Evolutionary conservation across 257 asterid genomes (phyloP).

Genomic region (Nicotiana undulata): DNA sequence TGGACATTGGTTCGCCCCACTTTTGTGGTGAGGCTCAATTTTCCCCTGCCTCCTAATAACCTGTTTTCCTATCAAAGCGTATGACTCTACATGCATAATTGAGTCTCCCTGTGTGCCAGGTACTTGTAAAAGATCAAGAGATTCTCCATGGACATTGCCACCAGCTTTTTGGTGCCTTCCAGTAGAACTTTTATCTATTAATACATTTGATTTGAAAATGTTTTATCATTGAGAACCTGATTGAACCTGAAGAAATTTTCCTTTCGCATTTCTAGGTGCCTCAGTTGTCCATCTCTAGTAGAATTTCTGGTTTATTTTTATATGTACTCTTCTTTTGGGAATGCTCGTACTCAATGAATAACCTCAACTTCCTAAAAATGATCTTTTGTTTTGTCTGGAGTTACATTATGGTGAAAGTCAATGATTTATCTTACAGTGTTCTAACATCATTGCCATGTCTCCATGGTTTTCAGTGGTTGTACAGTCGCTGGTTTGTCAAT

Average conservation of each 20-base stretch:
- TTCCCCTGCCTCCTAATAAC: not conserved
- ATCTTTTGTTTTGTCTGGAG: not conserved
- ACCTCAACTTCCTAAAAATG: not conserved
- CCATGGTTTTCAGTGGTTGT: constrained; percentile 70
- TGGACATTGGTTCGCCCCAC: not conserved
- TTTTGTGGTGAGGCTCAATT: not conserved
- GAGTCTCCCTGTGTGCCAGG: not conserved
- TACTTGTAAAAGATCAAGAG: not conserved
- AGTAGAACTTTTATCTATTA: not conserved
- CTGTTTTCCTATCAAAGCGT: not conserved
- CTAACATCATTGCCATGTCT: constrained; percentile 1
- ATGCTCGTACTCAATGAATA: not conserved
- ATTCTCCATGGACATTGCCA: too few species aligned
- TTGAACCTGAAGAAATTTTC: not conserved
- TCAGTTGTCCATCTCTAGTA: not conserved
- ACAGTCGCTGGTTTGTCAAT: constrained; percentile 86
- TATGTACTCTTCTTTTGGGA: not conserved
- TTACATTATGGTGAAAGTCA: not conserved
- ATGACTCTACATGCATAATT: not conserved
- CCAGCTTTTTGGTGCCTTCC: not conserved
- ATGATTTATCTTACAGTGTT: not conserved
- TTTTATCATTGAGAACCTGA: not conserved
- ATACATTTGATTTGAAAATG: not conserved
- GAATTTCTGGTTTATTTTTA: not conserved
- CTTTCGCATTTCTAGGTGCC: not conserved